Evolutionary conservation across 2,329 filamentous ascomycete genomes (phyloP), one percentile per base, ranked within the genome.

Genomic region (Xylariaceae sp.): DNA sequence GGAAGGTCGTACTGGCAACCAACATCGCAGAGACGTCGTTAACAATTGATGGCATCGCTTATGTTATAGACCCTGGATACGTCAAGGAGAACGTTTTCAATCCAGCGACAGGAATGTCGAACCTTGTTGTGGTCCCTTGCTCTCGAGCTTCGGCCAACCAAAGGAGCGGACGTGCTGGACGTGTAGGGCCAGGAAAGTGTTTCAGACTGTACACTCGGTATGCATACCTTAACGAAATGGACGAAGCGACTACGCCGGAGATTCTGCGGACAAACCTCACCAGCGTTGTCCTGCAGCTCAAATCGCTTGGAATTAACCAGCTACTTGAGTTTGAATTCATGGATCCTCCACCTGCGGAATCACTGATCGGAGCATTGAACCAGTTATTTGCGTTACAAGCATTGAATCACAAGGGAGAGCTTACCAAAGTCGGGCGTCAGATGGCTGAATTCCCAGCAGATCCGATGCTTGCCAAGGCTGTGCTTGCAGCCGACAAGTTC

Each of bases 21-120:
- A 98, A 98, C 60, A 97, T 98, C 63, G 93, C 93, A 2, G 93
- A 98, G 64, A 98, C 93, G 0, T 89, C 83, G 71, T 68, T 98
- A 57, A 98, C 93, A 0, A 95, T 98, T 43, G 90, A 97, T 60
- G 91, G 90, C 13, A 95, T 97, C 45, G 86, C 91, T 8, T 96
- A 94, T 61, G 93, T 97, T 28, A 95, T 97, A 45, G 93, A 98
- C 54, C 87, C 87, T 0, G 93, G 93, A 1, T 95, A 94, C 50
- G 89, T 93, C 48, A 98, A 98, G 63, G 89, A 97, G 60, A 95
- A 95, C 53, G 79, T 90, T 1, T 97, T 91, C 68, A 95, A 95
- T 48, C 85, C 90, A 0, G 81, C 85, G 1, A 95, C 88, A 0
- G 90, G 90, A 41, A 95, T 97, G 86, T 90, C 91, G 19, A 90